Evolutionary conservation across 2,329 filamentous ascomycete genomes (phyloP).

Genomic region (Lasiodiplodia theobromae): DNA sequence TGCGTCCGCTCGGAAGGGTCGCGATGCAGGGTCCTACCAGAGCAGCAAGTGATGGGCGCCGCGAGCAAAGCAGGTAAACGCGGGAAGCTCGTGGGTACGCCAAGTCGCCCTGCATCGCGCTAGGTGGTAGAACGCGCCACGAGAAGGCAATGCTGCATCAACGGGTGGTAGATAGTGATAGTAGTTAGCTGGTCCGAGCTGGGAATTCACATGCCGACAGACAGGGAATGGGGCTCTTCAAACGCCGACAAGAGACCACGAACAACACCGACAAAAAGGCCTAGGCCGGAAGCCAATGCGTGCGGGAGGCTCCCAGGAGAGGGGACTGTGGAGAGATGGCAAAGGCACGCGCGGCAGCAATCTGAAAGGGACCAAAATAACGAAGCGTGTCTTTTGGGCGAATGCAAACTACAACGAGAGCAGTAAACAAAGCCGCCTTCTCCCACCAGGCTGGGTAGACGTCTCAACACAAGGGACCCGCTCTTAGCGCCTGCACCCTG

Average conservation of each 20-base stretch:
- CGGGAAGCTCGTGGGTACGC: not conserved
- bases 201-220: not conserved
- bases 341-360: too few species aligned
- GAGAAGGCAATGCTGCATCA: not conserved
- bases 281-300: not conserved
- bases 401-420: not conserved
- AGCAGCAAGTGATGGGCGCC: conserved; percentile 2
- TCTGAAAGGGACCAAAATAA: not conserved
- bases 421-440: not conserved
- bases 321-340: not conserved
- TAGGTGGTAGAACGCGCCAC: not conserved
- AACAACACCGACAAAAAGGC: not conserved
- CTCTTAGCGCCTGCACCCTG: not conserved
- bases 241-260: not conserved
- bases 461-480: not conserved
- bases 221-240: not conserved
- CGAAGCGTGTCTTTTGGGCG: not conserved
- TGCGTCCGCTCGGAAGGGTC: too few species aligned
- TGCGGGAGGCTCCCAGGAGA: too few species aligned
- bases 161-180: not conserved
- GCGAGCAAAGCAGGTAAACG: not conserved
- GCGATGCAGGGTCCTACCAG: conserved; percentile 7
- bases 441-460: not conserved
- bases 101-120: not conserved
- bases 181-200: not conserved